Conservation (phyloP, 2,329 filamentous ascomycete genomes). For the Bipolaris oryzae region DNA sequence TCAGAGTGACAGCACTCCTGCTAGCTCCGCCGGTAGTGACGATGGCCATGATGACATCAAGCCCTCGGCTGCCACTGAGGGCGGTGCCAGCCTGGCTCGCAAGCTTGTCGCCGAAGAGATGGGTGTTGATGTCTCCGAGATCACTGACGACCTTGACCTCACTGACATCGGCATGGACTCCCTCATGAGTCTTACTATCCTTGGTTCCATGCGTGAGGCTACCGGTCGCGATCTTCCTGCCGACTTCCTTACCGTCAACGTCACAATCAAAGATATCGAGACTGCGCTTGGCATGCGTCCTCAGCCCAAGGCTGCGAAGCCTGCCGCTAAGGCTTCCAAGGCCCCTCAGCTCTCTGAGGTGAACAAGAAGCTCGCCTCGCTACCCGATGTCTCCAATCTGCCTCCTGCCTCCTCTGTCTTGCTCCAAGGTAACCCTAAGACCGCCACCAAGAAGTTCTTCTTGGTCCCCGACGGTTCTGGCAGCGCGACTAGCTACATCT, state of each 20-base stretch:
- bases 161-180: conserved; percentile 64
- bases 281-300: conserved; percentile 64
- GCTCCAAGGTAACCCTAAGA: conserved; percentile 63
- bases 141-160: conserved; percentile 64
- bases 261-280: conserved; percentile 69
- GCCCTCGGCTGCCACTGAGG: conserved; percentile 42
- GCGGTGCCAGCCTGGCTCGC: conserved; percentile 54
- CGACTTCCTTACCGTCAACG: conserved; percentile 65
- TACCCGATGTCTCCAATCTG: conserved; percentile 51
- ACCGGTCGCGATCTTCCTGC: conserved; percentile 58
- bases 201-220: conserved; percentile 58
- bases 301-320: conserved; percentile 41
- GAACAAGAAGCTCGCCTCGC: conserved; percentile 52
- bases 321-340: conserved; percentile 28
- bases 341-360: conserved; percentile 55
- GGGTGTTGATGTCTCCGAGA: conserved; percentile 66
- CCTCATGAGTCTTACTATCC: conserved; percentile 59
- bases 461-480: conserved; percentile 61
- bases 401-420: conserved; percentile 61
- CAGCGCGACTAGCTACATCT: conserved; percentile 70
- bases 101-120: conserved; percentile 62
- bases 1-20: conserved; percentile 51
- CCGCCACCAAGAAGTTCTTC: conserved; percentile 62
- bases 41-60: conserved; percentile 49
- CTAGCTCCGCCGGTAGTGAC: conserved; percentile 56